Evolutionary conservation across 2,329 filamentous ascomycete genomes (phyloP).

Genomic region (Colletotrichum chlorophyti): DNA sequence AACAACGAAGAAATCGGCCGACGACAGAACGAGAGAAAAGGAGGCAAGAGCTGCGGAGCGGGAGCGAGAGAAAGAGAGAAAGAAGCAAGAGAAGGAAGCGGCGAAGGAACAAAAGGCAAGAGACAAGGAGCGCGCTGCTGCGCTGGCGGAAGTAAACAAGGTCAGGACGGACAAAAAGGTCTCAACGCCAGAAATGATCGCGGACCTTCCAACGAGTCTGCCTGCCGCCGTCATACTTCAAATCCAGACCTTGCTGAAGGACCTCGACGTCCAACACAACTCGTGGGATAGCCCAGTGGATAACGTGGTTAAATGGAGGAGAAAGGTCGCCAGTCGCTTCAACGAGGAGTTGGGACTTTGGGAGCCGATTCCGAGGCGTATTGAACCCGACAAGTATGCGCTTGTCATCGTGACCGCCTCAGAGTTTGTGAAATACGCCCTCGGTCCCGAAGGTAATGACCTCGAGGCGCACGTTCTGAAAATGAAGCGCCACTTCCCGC

Average conservation of each 20-base stretch:
- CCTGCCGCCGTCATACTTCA: slow-evolving; percentile 52
- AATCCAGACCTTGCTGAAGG: slow-evolving; percentile 56
- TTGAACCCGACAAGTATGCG: slow-evolving; percentile 65
- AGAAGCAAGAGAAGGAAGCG: slow-evolving; percentile 62
- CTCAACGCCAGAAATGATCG: slow-evolving; percentile 78
- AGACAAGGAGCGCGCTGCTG: slow-evolving; percentile 70
- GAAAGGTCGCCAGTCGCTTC: slow-evolving; percentile 70
- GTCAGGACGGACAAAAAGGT: slow-evolving; percentile 75
- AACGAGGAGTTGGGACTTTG: slow-evolving; percentile 67
- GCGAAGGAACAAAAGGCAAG: slow-evolving; percentile 67
- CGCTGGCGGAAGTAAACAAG: slow-evolving; percentile 77
- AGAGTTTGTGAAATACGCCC: slow-evolving; percentile 69
- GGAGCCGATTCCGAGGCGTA: slow-evolving; percentile 63
- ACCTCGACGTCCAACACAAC: slow-evolving; percentile 54
- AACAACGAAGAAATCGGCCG: slow-evolving; percentile 39
- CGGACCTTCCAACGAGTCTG: slow-evolving; percentile 69
- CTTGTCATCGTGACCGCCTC: slow-evolving; percentile 67
- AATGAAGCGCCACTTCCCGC: slow-evolving; percentile 60
- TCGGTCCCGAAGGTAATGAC: slow-evolving; percentile 51
- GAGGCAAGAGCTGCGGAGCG: slow-evolving; percentile 54
- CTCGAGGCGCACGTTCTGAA: slow-evolving; percentile 65
- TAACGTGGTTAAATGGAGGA: slow-evolving; percentile 70
- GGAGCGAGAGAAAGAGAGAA: slow-evolving; percentile 61
- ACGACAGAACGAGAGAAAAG: slow-evolving; percentile 48
- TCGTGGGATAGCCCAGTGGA: slow-evolving; percentile 53